phyloP scores from a whole-genome alignment of 2,329 filamentous ascomycete species.

The Alternaria brassicae region DNA sequence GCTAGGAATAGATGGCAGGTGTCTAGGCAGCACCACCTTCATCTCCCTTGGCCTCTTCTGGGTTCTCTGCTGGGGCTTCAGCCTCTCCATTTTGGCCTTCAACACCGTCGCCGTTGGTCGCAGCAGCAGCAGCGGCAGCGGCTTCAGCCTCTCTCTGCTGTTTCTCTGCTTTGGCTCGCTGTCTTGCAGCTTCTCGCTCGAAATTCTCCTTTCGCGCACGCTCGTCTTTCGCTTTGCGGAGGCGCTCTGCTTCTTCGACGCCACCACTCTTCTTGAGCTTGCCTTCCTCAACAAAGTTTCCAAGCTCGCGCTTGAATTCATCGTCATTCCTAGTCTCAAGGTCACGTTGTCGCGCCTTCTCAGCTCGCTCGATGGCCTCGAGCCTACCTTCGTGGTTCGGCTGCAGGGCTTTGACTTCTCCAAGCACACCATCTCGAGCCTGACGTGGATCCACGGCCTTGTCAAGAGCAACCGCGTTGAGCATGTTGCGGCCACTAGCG shows the following conservation, averaged over 20 bases:
- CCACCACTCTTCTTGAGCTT: constrained; percentile 96
- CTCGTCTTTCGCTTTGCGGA: constrained; percentile 85
- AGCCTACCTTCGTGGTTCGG: constrained; percentile 93
- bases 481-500: constrained; percentile 55
- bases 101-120: constrained; percentile 30
- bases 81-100: constrained; percentile 35
- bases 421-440: constrained; percentile 89
- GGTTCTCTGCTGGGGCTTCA: constrained; percentile 23
- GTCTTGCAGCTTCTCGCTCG: constrained; percentile 61
- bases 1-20: constrained; percentile 24
- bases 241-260: constrained; percentile 89
- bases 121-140: constrained; percentile 36
- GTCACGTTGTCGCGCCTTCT: constrained; percentile 88
- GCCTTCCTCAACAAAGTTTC: constrained; percentile 83
- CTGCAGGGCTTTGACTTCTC: constrained; percentile 89
- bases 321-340: constrained; percentile 75
- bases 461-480: constrained; percentile 51
- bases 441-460: constrained; percentile 72
- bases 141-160: constrained; percentile 41
- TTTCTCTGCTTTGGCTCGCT: constrained; percentile 55
- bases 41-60: constrained; percentile 43
- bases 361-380: constrained; percentile 96
- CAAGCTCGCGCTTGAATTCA: constrained; percentile 85
- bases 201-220: constrained; percentile 78
- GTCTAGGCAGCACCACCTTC: constrained; percentile 48